Base-by-base conservation (phyloP, 2,329 filamentous ascomycete genomes). In the Ceratocystis colombiana region DNA sequence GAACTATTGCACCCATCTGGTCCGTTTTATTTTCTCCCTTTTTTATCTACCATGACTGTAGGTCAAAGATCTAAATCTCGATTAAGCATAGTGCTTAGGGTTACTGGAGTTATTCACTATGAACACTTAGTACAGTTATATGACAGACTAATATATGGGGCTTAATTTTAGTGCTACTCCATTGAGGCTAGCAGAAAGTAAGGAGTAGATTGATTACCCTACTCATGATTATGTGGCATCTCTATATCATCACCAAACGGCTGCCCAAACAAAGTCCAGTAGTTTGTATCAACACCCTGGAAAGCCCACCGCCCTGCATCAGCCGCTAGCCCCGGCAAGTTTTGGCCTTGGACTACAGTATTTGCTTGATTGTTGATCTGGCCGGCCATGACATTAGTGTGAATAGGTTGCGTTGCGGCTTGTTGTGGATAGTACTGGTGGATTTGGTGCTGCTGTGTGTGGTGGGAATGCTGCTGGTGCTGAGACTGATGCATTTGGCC, bases 231-330 rank as follows among this genome's bases (percentile, higher is more conserved):
- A n/a, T 28, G 61, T 28, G 45, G 22, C 61, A 62, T 48, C 3
- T 30, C n/a, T 20, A 68, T 46, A 25, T 64, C 66, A 8, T 65
- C 66, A 53, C 41, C 37, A 57, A 68, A 68, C 15, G 66, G 66
- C 48, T 68, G 66, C 15, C 66, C 74, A 55, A 75, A 64, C 67
- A 74, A 71, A 2, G 72, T 72, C 74, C 74, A 75, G 48, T 73
- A 75, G 1, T 73, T 72, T 12, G 73, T 74, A 64, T 78, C 76
- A 2, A 78, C 73, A 2, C 75, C 75, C 64, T 78, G 77, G 8
- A 78, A 73, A 1, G 74, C 73, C 76, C 76, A 78, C 28, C 77
- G 71, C 17, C 76, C 74, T 0, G 73, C 70, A 57, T 76, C 76
- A 8, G 71, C 72, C 3, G 72, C 71, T 17, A 74, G 69, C 20